Evolutionary conservation across 441 rosid species (phyloP), one percentile per base, ranked within the genome.

Genomic region (Sinapis alba): DNA sequence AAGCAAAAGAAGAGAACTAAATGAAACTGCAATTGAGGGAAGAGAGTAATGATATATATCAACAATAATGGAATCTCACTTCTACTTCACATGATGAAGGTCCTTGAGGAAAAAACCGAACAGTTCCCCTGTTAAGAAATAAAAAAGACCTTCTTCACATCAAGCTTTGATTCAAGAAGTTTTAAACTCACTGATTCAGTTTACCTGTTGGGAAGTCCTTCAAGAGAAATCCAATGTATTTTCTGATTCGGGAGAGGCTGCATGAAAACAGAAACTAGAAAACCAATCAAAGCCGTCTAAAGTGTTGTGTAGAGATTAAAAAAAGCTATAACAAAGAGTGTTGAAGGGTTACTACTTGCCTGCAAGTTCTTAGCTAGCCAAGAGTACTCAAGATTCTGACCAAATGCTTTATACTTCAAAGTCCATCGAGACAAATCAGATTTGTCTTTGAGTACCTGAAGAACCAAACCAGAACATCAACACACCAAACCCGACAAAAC

Each of bases 191-290:
- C 7, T 56, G 65, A 1, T 20, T 77, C 10, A 5, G n/a, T 66
- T 62, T 81, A 89, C 99, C 85, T 89, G 85, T 94, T 94, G 57
- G 94, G 88, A 74, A 94, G 94, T 21, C 99, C 98, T 84, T 94
- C 97, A 7, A 94, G 75, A 53, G 99, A 90, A 81, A 97, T 88
- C 99, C 99, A 94, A 53, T 94, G 98, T 66, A 94, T 92, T 80
- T 94, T 94, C 80, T 92, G 97, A 73, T 92, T 89, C 12, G 90
- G 96, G 21, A 77, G 86, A 65, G 99, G 98, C 97, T 94, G 90
- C 84, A 81, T 0, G 24, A 53, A 50, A 53, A 53, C 58, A 53
- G 2, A 53, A 53, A 19, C 24, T 20, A 53, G 0, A 53, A 51
- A 19, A 16, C 10, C 12, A 50, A 50, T 50, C 23, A 41, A 41